Base-by-base conservation (phyloP, 306 rosid genomes). In the Vigna radiata region DNA sequence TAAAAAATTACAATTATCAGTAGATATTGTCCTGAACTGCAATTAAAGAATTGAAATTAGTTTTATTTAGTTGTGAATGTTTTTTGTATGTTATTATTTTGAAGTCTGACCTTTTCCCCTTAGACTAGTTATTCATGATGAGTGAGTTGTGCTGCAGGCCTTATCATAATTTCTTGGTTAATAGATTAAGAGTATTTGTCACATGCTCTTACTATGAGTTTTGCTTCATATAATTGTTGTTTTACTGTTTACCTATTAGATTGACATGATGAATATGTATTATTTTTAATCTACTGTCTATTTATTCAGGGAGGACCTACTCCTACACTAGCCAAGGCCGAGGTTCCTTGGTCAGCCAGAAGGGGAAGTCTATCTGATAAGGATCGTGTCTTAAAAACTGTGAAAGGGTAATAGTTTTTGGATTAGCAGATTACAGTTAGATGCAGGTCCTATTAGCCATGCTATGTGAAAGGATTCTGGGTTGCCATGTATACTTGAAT, bases 301-400 rank as follows among this genome's bases (percentile, higher is more conserved):
- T 31, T 10, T 47, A 48, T 71, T 76, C 86, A 92, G 98, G 97
- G 90, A 77, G 97, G 94, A 68, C 85, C 97, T 67, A 78, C 91
- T 60, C 67, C 67, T 50, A 81, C 89, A 33, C 83, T 96, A 44
- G 84, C 86, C 76, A 96, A 93, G 85, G 99, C 98, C 25, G 97
- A 90, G 69, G 90, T 89, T 58, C 99, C 98, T 50, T 96, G 99
- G 99, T 96, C 99, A 50, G 93, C 88, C 21, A 89, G 94, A 86
- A 96, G 85, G 83, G 99, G 86, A 80, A 87, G 29, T 66, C 87
- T 91, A 39, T 91, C 99, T 77, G 99, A 96, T 0, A 91, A 88
- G 78, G 99, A 93, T 72, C 98, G 98, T 66, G 98, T 93, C 50
- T 62, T 93, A 84, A 96, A 93, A 86, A 96, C 98, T 65, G 91